Percentiles rank a stretch among this genome's conserved stretches.
These are phyloP conservation scores for Ceriops tagal DNA, from an alignment of 345 rosid species.

Conservation along the genomic window DNA sequence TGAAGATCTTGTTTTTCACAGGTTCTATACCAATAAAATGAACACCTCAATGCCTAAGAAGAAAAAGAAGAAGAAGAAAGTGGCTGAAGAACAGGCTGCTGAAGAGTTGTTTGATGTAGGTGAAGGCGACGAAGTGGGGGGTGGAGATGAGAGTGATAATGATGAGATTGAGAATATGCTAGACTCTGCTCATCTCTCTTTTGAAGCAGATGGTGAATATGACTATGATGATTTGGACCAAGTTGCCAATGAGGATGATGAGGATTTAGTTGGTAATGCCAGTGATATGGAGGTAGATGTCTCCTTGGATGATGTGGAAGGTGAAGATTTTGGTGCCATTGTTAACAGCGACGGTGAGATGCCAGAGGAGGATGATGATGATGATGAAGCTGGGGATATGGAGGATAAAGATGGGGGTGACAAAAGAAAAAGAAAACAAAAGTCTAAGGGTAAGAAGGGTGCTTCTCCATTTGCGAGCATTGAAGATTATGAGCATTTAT, in stretches of 20 bases:
- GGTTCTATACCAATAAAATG: slow-evolving; percentile 80
- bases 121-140: slow-evolving; percentile 44
- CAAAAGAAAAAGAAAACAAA: slow-evolving; percentile 42
- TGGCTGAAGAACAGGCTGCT: slow-evolving; percentile 65
- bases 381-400: slow-evolving; percentile 22
- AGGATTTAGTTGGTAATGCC: slow-evolving; percentile 53
- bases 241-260: slow-evolving; percentile 66
- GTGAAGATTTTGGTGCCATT: slow-evolving; percentile 37
- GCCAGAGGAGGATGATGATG: slow-evolving; percentile 11
- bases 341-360: slow-evolving; percentile 4
- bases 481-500: slow-evolving; percentile 80
- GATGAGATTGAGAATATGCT: slow-evolving; percentile 83
- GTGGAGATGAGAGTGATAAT: slow-evolving; percentile 82
- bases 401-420: slow-evolving; percentile 26
- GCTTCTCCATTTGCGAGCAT: slow-evolving; percentile 79
- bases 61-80: slow-evolving; percentile 84
- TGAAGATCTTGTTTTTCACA: slow-evolving; percentile 94
- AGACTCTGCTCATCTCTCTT: slow-evolving; percentile 52
- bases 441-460: slow-evolving; percentile 35
- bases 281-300: slow-evolving; percentile 67
- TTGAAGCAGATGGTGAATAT: slow-evolving; percentile 62
- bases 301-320: slow-evolving; percentile 43
- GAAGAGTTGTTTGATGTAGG: slow-evolving; percentile 65
- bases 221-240: slow-evolving; percentile 74
- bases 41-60: slow-evolving; percentile 55